These are phyloP conservation scores for Umbelopsis sp. DNA, from an alignment of 192 early-diverging fungal genomes.

Conservation along the genomic window DNA sequence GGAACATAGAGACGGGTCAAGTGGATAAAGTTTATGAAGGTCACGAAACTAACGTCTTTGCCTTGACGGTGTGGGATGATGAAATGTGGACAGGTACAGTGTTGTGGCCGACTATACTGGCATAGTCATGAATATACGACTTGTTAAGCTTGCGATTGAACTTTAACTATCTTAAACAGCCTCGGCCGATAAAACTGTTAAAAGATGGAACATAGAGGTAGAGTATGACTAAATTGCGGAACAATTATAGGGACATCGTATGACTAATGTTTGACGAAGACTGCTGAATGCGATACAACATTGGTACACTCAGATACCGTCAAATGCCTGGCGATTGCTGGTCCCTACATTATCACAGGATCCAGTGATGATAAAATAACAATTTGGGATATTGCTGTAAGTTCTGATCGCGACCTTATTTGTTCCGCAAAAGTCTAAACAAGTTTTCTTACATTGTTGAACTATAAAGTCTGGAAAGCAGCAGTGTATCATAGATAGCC, in stretches of 20 bases:
- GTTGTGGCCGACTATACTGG: background rate
- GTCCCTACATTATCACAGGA: conserved; percentile 80
- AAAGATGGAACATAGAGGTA: conserved; percentile 85
- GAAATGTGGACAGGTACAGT: conserved; percentile 76
- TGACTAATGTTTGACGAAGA: conserved; percentile 48
- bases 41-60: conserved; percentile 83
- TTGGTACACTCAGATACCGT: conserved; percentile 85
- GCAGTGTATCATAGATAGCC: conserved; percentile 78
- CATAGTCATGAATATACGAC: background rate
- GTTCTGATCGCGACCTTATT: conserved; percentile 7
- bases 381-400: conserved; percentile 87
- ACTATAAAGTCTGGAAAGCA: conserved; percentile 67
- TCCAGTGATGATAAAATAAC: conserved; percentile 83
- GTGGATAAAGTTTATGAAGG: conserved; percentile 55
- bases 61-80: conserved; percentile 61
- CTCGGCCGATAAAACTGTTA: conserved; percentile 90
- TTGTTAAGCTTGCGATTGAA: background rate
- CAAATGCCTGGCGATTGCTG: conserved; percentile 65
- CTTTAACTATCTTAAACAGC: conserved; percentile 38
- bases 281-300: conserved; percentile 68
- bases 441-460: background rate
- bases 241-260: background rate
- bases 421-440: background rate
- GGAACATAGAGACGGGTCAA: conserved; percentile 55
- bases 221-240: background rate